Evolutionary conservation across 140 eudicot species (phyloP).

Genomic region (Erigeron philadelphicus): DNA sequence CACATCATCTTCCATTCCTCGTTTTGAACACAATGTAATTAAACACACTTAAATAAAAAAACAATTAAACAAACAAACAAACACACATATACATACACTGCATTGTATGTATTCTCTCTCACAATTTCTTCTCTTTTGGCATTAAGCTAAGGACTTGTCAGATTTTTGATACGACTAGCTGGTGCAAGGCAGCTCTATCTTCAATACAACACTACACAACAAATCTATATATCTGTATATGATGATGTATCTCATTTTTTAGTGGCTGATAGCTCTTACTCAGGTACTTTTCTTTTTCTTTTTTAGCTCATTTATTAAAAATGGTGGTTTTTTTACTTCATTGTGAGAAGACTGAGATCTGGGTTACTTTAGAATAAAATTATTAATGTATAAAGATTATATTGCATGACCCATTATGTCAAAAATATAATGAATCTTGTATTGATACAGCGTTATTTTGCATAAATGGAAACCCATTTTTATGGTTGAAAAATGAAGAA

Average conservation of each 20-base stretch:
- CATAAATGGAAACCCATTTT: neutral
- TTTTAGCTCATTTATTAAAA: neutral
- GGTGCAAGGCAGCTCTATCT: slow-evolving; percentile 22
- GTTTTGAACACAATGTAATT: slow-evolving; percentile 19
- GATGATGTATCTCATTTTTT: slow-evolving; percentile 15
- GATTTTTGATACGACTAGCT: slow-evolving; percentile 16
- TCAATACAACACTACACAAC: neutral
- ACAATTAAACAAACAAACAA: slow-evolving; percentile 17
- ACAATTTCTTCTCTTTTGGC: slow-evolving; percentile 40
- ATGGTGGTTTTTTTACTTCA: slow-evolving; percentile 18
- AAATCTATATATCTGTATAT: neutral
- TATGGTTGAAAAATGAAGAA: slow-evolving; percentile 1
- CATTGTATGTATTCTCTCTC: slow-evolving; percentile 35
- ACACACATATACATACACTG: slow-evolving; percentile 17
- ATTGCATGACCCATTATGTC: slow-evolving; percentile 6
- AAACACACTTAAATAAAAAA: neutral
- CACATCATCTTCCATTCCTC: slow-evolving; percentile 27
- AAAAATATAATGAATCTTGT: slow-evolving; percentile 9
- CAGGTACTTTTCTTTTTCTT: slow-evolving; percentile 25
- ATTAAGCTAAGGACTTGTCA: slow-evolving; percentile 30
- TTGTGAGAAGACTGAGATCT: slow-evolving; percentile 28
- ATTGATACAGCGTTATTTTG: neutral
- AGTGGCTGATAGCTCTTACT: slow-evolving; percentile 21
- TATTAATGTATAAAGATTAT: slow-evolving; percentile 4
- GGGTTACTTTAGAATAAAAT: slow-evolving; percentile 22